A percentile compares a stretch with the other conserved stretches of the same genome.
Conservation (phyloP, 345 rosid genomes). For the Melastoma malabathricum region DNA sequence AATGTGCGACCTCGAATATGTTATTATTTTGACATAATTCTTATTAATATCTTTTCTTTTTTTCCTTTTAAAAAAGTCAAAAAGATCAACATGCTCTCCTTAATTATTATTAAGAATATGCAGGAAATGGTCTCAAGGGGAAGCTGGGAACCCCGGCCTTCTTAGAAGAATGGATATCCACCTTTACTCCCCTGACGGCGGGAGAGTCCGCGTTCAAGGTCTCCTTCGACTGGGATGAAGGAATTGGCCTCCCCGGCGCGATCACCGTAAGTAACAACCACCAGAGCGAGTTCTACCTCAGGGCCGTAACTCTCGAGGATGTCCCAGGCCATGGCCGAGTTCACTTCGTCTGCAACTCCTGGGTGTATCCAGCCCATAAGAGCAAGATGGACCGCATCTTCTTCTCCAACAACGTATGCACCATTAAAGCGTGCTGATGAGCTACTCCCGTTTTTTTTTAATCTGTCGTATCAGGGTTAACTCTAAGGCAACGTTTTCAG, state of each 20-base stretch:
- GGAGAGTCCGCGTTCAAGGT: constrained; percentile 7
- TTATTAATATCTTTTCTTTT: too few species aligned
- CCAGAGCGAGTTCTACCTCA: constrained; percentile 11
- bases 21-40: too few species aligned
- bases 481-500: too few species aligned
- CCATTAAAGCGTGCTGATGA: too few species aligned
- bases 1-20: too few species aligned
- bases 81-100: too few species aligned
- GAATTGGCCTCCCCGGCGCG: constrained; percentile 7
- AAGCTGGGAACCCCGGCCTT: constrained; percentile 7
- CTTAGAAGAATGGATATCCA: constrained; percentile 9
- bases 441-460: too few species aligned
- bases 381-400: constrained; percentile 10
- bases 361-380: constrained; percentile 11
- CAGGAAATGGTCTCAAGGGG: constrained; percentile 7
- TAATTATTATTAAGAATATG: too few species aligned
- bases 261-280: constrained; percentile 5
- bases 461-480: too few species aligned
- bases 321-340: constrained; percentile 4
- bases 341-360: constrained; percentile 12
- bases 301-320: constrained; percentile 3
- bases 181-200: constrained; percentile 2
- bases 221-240: constrained; percentile 9
- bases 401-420: constrained; percentile 12
- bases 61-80: too few species aligned